These are phyloP conservation scores for Rhizophagus sp. DNA, from an alignment of 192 early-diverging fungal species.

Conservation along the genomic window DNA sequence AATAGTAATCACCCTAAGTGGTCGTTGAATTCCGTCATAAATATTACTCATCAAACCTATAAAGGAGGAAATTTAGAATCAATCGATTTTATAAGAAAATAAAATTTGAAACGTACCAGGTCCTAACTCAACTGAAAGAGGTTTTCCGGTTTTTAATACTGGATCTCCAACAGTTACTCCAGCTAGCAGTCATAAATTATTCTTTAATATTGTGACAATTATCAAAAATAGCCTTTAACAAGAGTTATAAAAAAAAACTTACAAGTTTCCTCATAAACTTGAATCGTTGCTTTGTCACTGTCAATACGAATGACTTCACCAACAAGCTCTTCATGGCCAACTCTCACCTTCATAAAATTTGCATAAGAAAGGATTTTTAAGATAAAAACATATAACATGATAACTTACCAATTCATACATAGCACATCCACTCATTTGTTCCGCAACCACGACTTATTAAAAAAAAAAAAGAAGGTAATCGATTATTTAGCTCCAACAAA, in stretches of 20 bases:
- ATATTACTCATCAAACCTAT: constrained; percentile 87
- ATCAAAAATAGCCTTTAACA: neutral
- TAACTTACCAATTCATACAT: constrained; percentile 94
- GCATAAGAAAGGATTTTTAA: neutral
- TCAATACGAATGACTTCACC: constrained; percentile 99
- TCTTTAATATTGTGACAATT: neutral
- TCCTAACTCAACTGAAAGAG: constrained; percentile 97
- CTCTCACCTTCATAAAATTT: constrained; percentile 70
- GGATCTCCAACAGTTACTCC: constrained; percentile 99
- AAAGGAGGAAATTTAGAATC: neutral
- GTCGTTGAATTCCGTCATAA: constrained; percentile 99
- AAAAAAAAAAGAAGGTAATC: constrained; percentile 1
- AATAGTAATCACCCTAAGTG: constrained; percentile 69
- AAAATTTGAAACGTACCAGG: constrained; percentile 68
- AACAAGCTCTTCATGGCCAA: constrained; percentile 95
- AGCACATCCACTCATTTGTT: constrained; percentile 95
- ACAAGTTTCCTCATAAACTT: constrained; percentile 99
- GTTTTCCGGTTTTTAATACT: constrained; percentile 96
- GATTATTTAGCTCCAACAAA: too few species aligned
- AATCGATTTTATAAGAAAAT: neutral
- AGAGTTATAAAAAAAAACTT: constrained; percentile 22
- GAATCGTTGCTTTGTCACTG: constrained; percentile 98
- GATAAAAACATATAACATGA: neutral
- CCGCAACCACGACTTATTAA: constrained; percentile 91
- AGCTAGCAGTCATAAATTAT: constrained; percentile 46